These are phyloP conservation scores for Notholithocarpus densiflorus DNA, from an alignment of 306 rosid species.

Conservation along the genomic window DNA sequence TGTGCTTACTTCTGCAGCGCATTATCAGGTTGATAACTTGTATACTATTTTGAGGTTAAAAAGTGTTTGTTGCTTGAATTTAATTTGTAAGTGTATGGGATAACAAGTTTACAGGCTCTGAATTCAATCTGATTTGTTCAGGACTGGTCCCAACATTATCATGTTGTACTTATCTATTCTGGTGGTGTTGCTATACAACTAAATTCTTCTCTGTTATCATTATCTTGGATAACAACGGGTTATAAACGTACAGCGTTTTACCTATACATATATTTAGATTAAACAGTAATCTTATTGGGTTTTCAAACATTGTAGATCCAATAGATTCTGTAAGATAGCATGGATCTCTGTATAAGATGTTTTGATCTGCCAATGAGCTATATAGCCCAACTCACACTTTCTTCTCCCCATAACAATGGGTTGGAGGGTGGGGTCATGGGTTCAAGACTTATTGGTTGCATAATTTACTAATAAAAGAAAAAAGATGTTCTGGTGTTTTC, in stretches of 20 bases:
- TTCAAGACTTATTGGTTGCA: too few relatives aligned
- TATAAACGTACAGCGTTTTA: neutral
- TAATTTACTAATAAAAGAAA: too few relatives aligned
- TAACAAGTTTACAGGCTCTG: slow-evolving; percentile 10
- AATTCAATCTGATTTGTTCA: neutral
- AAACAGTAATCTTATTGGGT: neutral
- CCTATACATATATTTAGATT: neutral
- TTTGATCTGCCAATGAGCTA: neutral
- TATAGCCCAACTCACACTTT: too few relatives aligned
- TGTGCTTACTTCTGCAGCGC: slow-evolving; percentile 74
- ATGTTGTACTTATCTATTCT: neutral
- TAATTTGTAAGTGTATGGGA: neutral
- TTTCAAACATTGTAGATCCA: neutral
- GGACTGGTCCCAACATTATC: neutral
- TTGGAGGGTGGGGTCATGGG: too few relatives aligned
- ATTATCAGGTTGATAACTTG: slow-evolving; percentile 59
- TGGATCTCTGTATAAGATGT: neutral
- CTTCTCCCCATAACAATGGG: too few relatives aligned
- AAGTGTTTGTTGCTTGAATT: neutral
- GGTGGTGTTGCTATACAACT: neutral
- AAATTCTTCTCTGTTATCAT: slow-evolving; percentile 1
- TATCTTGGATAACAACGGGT: neutral
- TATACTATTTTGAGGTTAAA: slow-evolving; percentile 1
- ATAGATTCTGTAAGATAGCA: neutral
- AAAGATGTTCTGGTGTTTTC: neutral